Evolutionary conservation across 1,139 yeast genomes (phyloP).

Genomic region (Suhomyces panamericanus): DNA sequence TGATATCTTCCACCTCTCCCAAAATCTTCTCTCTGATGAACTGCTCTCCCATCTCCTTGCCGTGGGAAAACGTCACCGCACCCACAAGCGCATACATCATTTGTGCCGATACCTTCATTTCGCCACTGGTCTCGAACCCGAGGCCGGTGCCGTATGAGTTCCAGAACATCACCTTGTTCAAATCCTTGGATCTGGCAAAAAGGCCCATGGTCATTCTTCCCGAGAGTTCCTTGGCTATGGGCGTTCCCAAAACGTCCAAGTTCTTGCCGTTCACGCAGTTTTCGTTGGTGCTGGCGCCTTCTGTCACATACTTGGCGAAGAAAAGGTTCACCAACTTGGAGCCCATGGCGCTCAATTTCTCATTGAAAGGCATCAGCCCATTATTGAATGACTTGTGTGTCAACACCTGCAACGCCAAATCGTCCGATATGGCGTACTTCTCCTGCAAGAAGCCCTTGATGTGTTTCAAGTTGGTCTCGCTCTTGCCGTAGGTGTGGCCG

Average conservation of each 20-base stretch:
- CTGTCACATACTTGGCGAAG: conserved; percentile 54
- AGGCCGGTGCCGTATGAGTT: conserved; percentile 56
- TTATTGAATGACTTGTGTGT: conserved; percentile 95
- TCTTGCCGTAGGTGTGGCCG: conserved; percentile 61
- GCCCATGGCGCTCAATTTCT: conserved; percentile 79
- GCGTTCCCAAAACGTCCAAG: conserved; percentile 64
- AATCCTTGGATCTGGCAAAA: conserved; percentile 49
- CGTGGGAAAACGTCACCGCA: conserved; percentile 71
- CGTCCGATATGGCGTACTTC: conserved; percentile 49
- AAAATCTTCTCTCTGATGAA: conserved; percentile 54
- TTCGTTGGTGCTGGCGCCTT: conserved; percentile 30
- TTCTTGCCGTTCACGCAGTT: conserved; percentile 54
- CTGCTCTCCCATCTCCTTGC: conserved; percentile 55
- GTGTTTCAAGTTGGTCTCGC: conserved; percentile 47
- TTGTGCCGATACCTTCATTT: conserved; percentile 61
- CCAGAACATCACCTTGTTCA: conserved; percentile 71
- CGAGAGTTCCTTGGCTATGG: conserved; percentile 49
- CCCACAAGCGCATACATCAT: conserved; percentile 78
- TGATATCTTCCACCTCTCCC: conserved; percentile 23
- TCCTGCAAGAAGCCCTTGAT: conserved; percentile 48
- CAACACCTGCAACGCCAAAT: conserved; percentile 69
- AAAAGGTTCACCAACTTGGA: conserved; percentile 64
- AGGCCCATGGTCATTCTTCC: conserved; percentile 53
- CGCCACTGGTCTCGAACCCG: conserved; percentile 56
- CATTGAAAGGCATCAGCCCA: conserved; percentile 86